Conservation (phyloP, 139 green algal genomes). For the Closterium sp. region DNA sequence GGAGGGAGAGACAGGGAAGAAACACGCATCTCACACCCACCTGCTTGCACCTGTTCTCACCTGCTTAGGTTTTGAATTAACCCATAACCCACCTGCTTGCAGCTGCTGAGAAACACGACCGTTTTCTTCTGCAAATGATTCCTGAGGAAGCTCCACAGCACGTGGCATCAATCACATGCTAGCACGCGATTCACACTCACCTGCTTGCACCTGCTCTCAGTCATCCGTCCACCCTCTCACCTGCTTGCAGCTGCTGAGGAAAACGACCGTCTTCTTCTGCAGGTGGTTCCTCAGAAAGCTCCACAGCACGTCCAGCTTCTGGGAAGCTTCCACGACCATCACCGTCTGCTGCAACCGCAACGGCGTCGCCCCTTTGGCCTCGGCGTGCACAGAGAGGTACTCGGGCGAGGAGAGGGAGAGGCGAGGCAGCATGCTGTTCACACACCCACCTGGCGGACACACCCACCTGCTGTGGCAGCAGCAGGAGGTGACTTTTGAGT, state of each 20-base stretch:
- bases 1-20: no score
- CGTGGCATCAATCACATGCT: conserved; percentile 40
- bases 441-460: no score
- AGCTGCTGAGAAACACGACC: conserved; percentile 94
- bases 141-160: conserved; percentile 95
- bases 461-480: no score
- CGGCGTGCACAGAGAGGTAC: conserved; percentile 88
- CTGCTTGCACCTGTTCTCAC: conserved; percentile 84
- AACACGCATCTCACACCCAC: no score
- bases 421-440: no score
- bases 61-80: conserved; percentile 64
- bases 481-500: no score
- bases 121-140: conserved; percentile 80
- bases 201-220: background rate
- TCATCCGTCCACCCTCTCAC: conserved; percentile 18
- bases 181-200: background rate
- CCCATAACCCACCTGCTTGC: conserved; percentile 79
- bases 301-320: conserved; percentile 95
- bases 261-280: conserved; percentile 83
- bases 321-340: conserved; percentile 65
- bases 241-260: conserved; percentile 97
- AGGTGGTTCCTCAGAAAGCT: conserved; percentile 93
- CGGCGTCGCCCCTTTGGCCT: conserved; percentile 80
- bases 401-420: conserved; percentile 78
- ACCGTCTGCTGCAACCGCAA: conserved; percentile 84